Conservation (phyloP, 1,139 yeast species). For the Protomyces macrosporus region DNA sequence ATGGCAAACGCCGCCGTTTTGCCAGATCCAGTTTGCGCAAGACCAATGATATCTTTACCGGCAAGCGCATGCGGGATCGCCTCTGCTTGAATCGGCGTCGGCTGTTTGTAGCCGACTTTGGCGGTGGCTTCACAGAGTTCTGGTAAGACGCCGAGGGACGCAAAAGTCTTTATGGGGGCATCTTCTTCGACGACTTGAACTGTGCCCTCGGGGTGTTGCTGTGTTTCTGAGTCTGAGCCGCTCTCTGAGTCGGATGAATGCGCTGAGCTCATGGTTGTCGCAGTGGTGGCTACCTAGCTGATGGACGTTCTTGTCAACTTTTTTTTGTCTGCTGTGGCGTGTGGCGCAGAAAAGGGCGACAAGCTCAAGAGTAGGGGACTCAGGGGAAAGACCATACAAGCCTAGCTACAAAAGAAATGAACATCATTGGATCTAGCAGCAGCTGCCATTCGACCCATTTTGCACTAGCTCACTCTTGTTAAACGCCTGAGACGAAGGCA, state of each 20-base stretch:
- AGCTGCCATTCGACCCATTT: background rate
- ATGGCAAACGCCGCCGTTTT: slow-evolving; percentile 95
- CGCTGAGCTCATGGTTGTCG: background rate
- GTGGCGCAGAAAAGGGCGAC: too few relatives aligned
- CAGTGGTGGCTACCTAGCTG: too few relatives aligned
- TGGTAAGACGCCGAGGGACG: slow-evolving; percentile 58
- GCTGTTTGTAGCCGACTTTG: slow-evolving; percentile 72
- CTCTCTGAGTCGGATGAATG: background rate
- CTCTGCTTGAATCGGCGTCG: slow-evolving; percentile 90
- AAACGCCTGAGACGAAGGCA: background rate
- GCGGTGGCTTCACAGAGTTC: slow-evolving; percentile 68
- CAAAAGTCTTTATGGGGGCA: slow-evolving; percentile 14
- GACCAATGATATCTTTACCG: slow-evolving; percentile 95
- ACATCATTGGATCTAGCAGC: too few relatives aligned
- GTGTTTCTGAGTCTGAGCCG: background rate
- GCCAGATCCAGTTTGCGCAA: slow-evolving; percentile 99
- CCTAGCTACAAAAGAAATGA: too few relatives aligned
- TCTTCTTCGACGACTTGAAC: slow-evolving; percentile 10
- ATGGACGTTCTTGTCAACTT: too few relatives aligned
- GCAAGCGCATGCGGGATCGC: slow-evolving; percentile 87
- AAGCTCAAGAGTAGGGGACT: too few relatives aligned
- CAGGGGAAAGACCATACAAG: too few relatives aligned
- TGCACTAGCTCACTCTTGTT: slow-evolving; percentile 3
- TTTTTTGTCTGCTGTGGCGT: too few relatives aligned
- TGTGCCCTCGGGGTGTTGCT: background rate